These are phyloP conservation scores for Conticribra weissflogii DNA, from an alignment of 108 stramenopile species.

Conservation along the genomic window DNA sequence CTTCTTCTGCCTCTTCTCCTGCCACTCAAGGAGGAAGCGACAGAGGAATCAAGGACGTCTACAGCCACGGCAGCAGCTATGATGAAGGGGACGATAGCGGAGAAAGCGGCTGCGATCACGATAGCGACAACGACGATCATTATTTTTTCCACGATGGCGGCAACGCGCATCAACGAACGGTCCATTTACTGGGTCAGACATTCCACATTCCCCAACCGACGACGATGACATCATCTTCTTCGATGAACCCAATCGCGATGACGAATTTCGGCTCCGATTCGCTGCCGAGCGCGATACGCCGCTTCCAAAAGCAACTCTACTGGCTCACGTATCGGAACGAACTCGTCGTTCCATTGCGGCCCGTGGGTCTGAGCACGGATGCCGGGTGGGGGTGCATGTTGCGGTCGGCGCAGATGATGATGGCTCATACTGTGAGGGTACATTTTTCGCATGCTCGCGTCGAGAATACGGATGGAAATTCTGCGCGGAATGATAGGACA, in stretches of 20 bases:
- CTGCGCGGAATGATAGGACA: not conserved
- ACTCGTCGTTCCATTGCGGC: conserved; percentile 3
- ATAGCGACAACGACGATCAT: too few species aligned
- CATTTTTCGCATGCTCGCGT: conserved; percentile 52
- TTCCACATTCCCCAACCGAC: conserved; percentile 21
- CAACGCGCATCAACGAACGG: too few species aligned
- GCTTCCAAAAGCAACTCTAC: conserved; percentile 12
- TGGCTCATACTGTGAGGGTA: conserved; percentile 80
- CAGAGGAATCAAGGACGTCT: not conserved
- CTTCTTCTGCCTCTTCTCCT: too few species aligned
- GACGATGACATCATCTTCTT: conserved; percentile 11
- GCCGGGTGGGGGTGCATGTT: conserved; percentile 99
- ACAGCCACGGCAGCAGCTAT: conserved; percentile 10
- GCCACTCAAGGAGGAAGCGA: not conserved
- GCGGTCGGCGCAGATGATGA: conserved; percentile 96
- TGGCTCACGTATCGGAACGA: conserved; percentile 24
- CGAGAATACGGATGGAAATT: not conserved
- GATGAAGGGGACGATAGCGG: conserved; percentile 14
- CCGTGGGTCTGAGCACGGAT: conserved; percentile 71
- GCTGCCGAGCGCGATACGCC: not conserved
- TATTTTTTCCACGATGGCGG: too few species aligned
- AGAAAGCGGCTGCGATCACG: conserved; percentile 8
- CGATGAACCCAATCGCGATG: not conserved
- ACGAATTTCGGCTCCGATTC: not conserved
- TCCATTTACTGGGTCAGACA: too few species aligned